Percentiles rank a stretch among this genome's conserved stretches.
Conservation (phyloP, 345 rosid genomes). For the Dimocarpus longan region DNA sequence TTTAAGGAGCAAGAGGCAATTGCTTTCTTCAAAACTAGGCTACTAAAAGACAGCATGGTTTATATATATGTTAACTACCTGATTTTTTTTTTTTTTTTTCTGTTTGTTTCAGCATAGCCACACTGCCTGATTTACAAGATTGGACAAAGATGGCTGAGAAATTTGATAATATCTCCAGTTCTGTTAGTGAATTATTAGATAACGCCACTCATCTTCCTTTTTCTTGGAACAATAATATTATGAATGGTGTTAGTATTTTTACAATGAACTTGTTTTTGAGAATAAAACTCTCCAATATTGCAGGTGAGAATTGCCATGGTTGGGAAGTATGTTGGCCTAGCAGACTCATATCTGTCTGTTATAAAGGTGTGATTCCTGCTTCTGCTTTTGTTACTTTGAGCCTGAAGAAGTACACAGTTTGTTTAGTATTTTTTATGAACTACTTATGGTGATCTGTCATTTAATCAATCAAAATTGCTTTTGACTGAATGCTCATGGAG, state of each 20-base stretch:
- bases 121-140: conserved; percentile 63
- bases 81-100: background rate
- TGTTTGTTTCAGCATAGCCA: conserved; percentile 64
- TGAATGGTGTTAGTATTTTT: conserved; percentile 48
- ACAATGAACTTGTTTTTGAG: conserved; percentile 26
- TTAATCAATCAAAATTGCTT: background rate
- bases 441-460: background rate
- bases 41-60: conserved; percentile 7
- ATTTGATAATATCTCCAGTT: conserved; percentile 53
- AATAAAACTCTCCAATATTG: conserved; percentile 22
- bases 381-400: conserved; percentile 7
- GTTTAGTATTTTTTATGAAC: background rate
- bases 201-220: conserved; percentile 28
- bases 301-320: conserved; percentile 97
- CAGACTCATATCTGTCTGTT: conserved; percentile 95
- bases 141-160: conserved; percentile 89
- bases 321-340: conserved; percentile 91
- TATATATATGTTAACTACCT: conserved; percentile 22
- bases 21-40: conserved; percentile 8
- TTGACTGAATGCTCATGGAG: background rate
- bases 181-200: conserved; percentile 60
- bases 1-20: conserved; percentile 2
- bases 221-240: conserved; percentile 16
- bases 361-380: conserved; percentile 58
- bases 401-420: background rate